phyloP scores from a whole-genome alignment of 148 eudicot species.

The Salicornia ramosissima region DNA sequence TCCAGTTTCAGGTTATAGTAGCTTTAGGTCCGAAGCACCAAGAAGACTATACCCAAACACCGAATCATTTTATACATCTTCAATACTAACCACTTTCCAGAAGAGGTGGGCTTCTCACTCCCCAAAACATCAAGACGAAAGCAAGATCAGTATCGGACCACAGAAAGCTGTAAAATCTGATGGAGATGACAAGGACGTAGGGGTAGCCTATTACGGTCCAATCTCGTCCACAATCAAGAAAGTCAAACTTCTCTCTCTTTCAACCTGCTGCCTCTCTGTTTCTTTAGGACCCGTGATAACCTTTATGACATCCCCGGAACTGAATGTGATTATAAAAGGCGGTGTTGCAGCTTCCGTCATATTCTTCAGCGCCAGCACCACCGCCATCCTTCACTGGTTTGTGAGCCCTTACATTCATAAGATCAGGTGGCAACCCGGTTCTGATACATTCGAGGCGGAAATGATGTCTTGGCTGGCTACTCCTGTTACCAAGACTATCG shows the following conservation, averaged over 20 bases:
- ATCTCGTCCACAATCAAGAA: constrained; percentile 81
- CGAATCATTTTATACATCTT: constrained; percentile 26
- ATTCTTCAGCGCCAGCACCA: constrained; percentile 85
- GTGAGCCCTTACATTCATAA: constrained; percentile 93
- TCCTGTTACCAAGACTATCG: constrained; percentile 49
- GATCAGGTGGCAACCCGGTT: constrained; percentile 90
- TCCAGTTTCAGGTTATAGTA: constrained; percentile 42
- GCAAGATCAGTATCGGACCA: constrained; percentile 85
- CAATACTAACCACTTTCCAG: constrained; percentile 32
- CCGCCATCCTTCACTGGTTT: constrained; percentile 92
- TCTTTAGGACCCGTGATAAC: constrained; percentile 94
- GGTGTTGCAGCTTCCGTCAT: constrained; percentile 87
- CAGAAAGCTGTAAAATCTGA: constrained; percentile 30
- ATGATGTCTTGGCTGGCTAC: constrained; percentile 94
- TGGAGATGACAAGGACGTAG: constrained; percentile 37
- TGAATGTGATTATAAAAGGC: constrained; percentile 89
- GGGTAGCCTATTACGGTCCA: constrained; percentile 67
- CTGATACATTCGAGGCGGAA: constrained; percentile 85
- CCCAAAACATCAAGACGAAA: constrained; percentile 42
- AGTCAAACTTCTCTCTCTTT: constrained; percentile 92
- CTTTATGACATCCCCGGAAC: constrained; percentile 81
- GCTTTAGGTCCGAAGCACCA: constrained; percentile 35
- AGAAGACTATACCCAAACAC: constrained; percentile 21
- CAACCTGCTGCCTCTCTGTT: constrained; percentile 93
- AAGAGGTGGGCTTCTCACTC: constrained; percentile 60